Evolutionary conservation across 148 eudicot species (phyloP), one percentile per base, ranked within the genome.

Genomic region (Simmondsia chinensis): DNA sequence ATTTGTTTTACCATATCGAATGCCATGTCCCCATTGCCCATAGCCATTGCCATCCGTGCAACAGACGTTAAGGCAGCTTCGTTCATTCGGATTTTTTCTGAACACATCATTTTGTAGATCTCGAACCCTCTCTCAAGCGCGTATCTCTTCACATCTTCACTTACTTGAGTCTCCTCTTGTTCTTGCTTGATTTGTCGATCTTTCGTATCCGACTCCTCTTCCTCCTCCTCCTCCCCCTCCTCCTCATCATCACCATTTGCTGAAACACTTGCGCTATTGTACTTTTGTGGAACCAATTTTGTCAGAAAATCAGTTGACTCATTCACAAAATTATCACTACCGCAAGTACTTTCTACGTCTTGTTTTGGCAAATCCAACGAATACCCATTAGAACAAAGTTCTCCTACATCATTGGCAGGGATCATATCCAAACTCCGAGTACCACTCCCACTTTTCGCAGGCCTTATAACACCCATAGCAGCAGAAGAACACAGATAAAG

Each of bases 401-500:
- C 72, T 43, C 66, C 67, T 21, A 59, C 39, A 15, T 45, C 71
- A n/a, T 32, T 34, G 26, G 44, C 41, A 42, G 48, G 54, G 34
- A 46, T 52, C n/a, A 22, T 47, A 35, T 50, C 74, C 58, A 64
- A 72, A 67, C 57, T 76, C 48, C 85, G 66, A 63, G 48, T 48
- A 7, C 60, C 51, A 40, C 61, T 69, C 37, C 96, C 94, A 50
- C 94, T 87, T 48, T 79, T 87, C 6, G 96, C 94, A 0, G 83
- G 85, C 49, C 49, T 64, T 50, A 87, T 61, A 54, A 72, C 64
- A 30, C 88, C 96, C 43, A 71, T 61, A 57, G 96, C 88, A 20
- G 96, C 96, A 61, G 94, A 82, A 54, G 96, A 79, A 64, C 96
- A 87, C 43, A 87, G 66, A 74, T 87, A 87, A 52, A 82, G 43